Base-by-base conservation (phyloP, 2,329 filamentous ascomycete species). In the Fusarium sp. region DNA sequence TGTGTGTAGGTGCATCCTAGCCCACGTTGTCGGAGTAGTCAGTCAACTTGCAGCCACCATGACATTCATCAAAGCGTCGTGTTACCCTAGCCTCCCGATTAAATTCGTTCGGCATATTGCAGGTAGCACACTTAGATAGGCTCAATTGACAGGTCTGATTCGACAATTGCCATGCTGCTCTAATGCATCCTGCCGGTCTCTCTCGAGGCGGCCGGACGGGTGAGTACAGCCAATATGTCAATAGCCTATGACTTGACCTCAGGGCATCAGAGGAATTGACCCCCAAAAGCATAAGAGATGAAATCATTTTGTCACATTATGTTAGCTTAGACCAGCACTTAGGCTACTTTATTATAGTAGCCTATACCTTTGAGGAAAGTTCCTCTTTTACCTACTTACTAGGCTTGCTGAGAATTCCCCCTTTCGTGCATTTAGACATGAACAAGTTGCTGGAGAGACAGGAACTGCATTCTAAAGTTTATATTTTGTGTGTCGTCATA, bases 101-200 rank as follows among this genome's bases (percentile, higher is more conserved):
- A 47, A 16, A 30, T 24, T 29, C n/a, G 44, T 52, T 32, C 48
- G 47, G 47, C n/a, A 27, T 54, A 40, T 42, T 22, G 30, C 49
- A 40, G 54, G 54, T 60, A 56, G 29, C 40, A 65, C 61, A 52
- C 37, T 20, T 42, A 47, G 48, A 32, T 22, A 42, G 7, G 30
- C 30, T 46, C 41, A 61, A 44, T 48, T 60, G 27, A 7, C 16
- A 29, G 24, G 18, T 30, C 20, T 59, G 41, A 61, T 66, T 53
- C n/a, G 61, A 61, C 52, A 58, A 59, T 51, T 45, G 29, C 12
- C 24, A 41, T 34, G 30, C 22, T 41, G 11, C 45, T 58, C 22
- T 51, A 14, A 64, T 65, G 42, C 61, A 48, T 25, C 24, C 47
- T 54, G 61, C 61, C 14, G 55, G 48, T 30, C 54, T 47, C 27